Evolutionary conservation across 139 green algal genomes (phyloP).

Genomic region (Limnomonas spitsbergensis): DNA sequence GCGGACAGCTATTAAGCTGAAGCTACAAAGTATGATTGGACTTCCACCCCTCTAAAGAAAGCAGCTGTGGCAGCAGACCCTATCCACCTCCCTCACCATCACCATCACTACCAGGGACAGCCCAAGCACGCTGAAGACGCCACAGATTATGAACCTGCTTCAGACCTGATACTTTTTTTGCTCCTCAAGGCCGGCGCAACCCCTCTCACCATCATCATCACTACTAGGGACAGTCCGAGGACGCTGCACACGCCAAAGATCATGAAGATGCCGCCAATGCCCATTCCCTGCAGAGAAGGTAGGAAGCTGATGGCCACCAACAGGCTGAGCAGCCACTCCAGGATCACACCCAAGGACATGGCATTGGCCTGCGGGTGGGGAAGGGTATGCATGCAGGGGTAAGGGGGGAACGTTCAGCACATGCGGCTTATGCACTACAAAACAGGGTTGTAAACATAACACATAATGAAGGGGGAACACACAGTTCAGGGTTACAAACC

Average conservation of each 20-base stretch:
- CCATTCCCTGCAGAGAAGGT: conserved; percentile 1
- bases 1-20: no score
- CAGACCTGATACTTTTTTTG: no score
- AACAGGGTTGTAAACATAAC: no score
- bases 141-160: conserved; percentile 22
- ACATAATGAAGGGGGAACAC: no score
- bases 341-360: conserved; percentile 37
- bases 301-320: conserved; percentile 37
- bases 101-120: background rate
- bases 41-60: no score
- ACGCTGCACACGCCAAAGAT: conserved; percentile 6
- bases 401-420: no score
- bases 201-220: conserved; percentile 3
- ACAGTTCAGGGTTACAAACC: no score
- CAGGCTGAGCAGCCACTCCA: conserved; percentile 53
- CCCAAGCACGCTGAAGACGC: background rate
- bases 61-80: no score
- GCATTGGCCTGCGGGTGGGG: conserved; percentile 48
- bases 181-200: background rate
- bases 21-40: no score
- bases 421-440: no score
- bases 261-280: conserved; percentile 12
- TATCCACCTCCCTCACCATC: conserved; percentile 7
- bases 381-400: no score
- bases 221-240: background rate